Evolutionary conservation across 2,329 filamentous ascomycete genomes (phyloP).

Genomic region (Fusarium praegraminearum): DNA sequence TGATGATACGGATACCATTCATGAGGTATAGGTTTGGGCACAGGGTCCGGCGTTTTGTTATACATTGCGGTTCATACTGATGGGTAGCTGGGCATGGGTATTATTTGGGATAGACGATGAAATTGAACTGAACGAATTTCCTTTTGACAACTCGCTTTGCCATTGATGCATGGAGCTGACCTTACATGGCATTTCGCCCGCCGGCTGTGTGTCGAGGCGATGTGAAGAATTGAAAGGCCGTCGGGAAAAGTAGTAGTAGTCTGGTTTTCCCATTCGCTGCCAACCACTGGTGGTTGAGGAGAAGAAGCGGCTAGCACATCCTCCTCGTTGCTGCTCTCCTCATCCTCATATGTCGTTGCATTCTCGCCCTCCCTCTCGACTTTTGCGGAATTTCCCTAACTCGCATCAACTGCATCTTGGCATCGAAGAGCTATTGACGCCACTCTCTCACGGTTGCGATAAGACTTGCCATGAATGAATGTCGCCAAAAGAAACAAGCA

Average conservation of each 20-base stretch:
- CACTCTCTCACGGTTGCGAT: no score
- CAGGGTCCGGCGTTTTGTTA: slow-evolving; percentile 33
- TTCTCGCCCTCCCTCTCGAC: slow-evolving; percentile 70
- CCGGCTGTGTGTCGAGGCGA: not conserved
- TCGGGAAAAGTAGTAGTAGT: no score
- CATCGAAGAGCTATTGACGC: no score
- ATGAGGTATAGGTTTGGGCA: slow-evolving; percentile 43
- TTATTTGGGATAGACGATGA: slow-evolving; percentile 44
- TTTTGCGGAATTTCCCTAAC: slow-evolving; percentile 55
- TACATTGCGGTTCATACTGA: slow-evolving; percentile 13
- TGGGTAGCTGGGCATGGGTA: slow-evolving; percentile 26
- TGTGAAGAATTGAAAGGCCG: no score
- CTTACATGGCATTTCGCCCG: not conserved
- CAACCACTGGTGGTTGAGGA: no score
- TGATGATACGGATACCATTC: slow-evolving; percentile 64
- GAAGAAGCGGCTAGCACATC: slow-evolving; percentile 74
- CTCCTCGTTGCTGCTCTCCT: slow-evolving; percentile 77
- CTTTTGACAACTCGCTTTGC: not conserved
- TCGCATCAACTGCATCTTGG: no score
- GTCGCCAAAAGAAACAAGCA: no score
- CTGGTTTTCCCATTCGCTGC: no score
- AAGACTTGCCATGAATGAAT: no score
- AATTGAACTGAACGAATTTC: slow-evolving; percentile 27
- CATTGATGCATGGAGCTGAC: not conserved
- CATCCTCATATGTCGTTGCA: slow-evolving; percentile 59